phyloP scores from a whole-genome alignment of 148 eudicot genomes.

The Gaultheria prostrata region DNA sequence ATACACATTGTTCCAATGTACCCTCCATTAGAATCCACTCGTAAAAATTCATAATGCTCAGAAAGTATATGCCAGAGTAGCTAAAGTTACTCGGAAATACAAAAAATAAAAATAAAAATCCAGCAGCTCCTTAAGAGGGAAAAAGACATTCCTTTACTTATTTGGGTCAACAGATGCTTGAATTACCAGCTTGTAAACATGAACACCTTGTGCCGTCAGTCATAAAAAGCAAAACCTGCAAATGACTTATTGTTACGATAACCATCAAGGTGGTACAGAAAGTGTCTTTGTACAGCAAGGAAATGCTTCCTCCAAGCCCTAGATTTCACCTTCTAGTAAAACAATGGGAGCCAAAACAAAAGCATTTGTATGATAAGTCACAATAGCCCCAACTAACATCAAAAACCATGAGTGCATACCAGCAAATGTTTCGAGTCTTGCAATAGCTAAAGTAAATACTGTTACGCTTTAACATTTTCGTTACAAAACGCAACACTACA shows the following conservation, averaged over 20 bases:
- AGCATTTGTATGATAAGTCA: neutral
- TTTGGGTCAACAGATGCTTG: too few relatives aligned
- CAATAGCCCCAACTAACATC: neutral
- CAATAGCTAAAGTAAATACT: neutral
- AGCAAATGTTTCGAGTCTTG: neutral
- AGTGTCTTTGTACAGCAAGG: neutral
- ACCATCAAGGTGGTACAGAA: neutral
- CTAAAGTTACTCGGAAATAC: neutral
- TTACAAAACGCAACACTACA: neutral
- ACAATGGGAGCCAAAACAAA: neutral
- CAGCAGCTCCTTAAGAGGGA: too few relatives aligned
- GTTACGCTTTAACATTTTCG: neutral
- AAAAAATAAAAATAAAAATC: neutral
- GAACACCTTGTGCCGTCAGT: neutral
- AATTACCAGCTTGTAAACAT: neutral
- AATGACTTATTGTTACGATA: neutral
- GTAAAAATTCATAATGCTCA: too few relatives aligned
- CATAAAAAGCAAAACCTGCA: neutral
- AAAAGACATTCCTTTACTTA: too few relatives aligned
- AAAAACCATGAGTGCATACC: too few relatives aligned
- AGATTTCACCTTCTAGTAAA: neutral
- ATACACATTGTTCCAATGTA: neutral
- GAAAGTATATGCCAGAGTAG: too few relatives aligned
- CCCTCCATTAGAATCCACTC: neutral
- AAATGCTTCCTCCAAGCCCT: neutral